Evolutionary conservation across 371 early-diverging fungal genomes (phyloP), one percentile per base, ranked within the genome.

Genomic region (Mucor piriformis): DNA sequence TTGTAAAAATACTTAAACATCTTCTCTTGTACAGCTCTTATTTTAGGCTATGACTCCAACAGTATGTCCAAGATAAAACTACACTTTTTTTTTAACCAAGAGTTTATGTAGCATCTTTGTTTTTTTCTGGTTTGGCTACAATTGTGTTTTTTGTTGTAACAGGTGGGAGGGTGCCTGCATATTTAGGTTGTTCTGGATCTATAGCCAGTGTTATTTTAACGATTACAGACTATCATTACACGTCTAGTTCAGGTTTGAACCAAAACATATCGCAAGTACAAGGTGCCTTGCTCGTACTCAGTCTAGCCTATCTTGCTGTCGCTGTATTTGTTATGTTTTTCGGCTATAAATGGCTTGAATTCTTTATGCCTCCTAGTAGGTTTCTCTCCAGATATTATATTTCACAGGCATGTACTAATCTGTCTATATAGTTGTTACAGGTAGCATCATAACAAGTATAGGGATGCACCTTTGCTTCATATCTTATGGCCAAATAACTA

Each of bases 81-180:
- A 40, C 6, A 29, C 3, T 2, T 27, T 16, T 10, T 3, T 18
- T 7, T 18, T 32, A 13, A 10, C 0, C 1, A 29, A 29, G 0
- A 34, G 20, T 35, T 16, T 24, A 33, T 24, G 60, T 55, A 74
- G 81, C 82, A 29, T 62, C 78, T 13, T 51, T 83, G 5, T 78
- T 84, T 57, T 82, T 84, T 42, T 75, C 80, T 12, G 82, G 84
- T 6, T 53, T 83, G 18, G 70, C 82, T 12, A 85, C 83, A 6
- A 54, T 85, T n/a, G 51, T 83, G 16, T 85, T 85, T 29, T 83
- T 65, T 54, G 57, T 79, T 12, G 55, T 73, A 32, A 81, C 83
- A 8, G 79, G 76, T 3, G 84, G 84, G 6, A 62, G 81, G 48
- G 59, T 62, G 2, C 62, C 58, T 21, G 57, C 53, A 12, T 62